A percentile compares a stretch with the other conserved stretches of the same genome.
Conservation (phyloP, 2,329 filamentous ascomycete species). For the Pseudogymnoascus sp. region DNA sequence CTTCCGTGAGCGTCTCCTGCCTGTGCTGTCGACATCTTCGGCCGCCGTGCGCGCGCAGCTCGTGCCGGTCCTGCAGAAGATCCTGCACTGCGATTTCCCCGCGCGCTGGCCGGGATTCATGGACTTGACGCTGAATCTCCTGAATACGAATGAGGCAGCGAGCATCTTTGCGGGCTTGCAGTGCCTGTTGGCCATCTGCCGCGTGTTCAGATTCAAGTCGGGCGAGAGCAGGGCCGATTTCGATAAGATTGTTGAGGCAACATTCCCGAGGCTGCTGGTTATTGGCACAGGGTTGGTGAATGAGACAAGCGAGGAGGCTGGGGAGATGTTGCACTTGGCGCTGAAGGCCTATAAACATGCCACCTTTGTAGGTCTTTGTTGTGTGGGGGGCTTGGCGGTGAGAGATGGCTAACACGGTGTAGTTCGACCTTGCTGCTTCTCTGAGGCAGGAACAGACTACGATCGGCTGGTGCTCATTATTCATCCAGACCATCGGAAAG, state of each 20-base stretch:
- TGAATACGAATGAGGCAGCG: constrained; percentile 76
- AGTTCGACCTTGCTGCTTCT: constrained; percentile 78
- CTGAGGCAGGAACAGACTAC: constrained; percentile 75
- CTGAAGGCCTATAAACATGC: constrained; percentile 98
- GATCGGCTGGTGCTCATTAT: constrained; percentile 93
- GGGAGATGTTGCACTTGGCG: constrained; percentile 91
- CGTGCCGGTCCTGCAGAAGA: constrained; percentile 88
- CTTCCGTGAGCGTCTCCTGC: constrained; percentile 81
- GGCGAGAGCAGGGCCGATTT: constrained; percentile 77
- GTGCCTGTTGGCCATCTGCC: constrained; percentile 88
- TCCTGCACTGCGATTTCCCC: constrained; percentile 92
- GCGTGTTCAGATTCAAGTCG: constrained; percentile 87
- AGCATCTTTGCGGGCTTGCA: constrained; percentile 91
- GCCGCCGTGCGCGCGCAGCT: constrained; percentile 84
- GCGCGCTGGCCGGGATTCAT: constrained; percentile 90
- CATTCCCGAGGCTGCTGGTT: constrained; percentile 77
- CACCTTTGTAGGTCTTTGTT: constrained; percentile 64
- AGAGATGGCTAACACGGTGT: constrained; percentile 28
- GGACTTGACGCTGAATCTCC: constrained; percentile 80
- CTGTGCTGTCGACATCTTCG: constrained; percentile 73
- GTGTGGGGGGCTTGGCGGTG: constrained; percentile 12
- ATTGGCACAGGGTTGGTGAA: constrained; percentile 86
- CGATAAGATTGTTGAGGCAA: constrained; percentile 85
- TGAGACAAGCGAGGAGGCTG: constrained; percentile 87
- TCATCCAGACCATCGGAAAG: constrained; percentile 84